Evolutionary conservation across 1,284 basidiomycete genomes (phyloP).

Genomic region (Pyrrhoderma noxium): DNA sequence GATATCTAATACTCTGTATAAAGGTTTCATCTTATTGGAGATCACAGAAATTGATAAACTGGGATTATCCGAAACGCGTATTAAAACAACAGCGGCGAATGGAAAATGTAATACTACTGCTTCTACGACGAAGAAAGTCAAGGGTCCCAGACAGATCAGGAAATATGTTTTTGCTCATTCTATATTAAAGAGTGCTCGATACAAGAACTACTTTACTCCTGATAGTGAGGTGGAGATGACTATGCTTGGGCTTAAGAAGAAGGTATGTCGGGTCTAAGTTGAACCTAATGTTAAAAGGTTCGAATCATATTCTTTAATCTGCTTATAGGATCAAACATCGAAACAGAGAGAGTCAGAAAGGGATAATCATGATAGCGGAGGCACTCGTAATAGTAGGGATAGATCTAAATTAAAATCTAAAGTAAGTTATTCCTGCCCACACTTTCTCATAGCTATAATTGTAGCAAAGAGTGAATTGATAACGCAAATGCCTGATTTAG

Average conservation of each 20-base stretch:
- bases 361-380: background rate
- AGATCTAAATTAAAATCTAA: background rate
- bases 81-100: constrained; percentile 29
- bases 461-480: no score
- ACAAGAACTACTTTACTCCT: constrained; percentile 63
- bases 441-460: constrained; percentile 1
- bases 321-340: constrained; percentile 11
- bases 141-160: constrained; percentile 45
- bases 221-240: constrained; percentile 49
- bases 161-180: constrained; percentile 50
- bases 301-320: constrained; percentile 17
- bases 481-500: no score
- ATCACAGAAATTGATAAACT: constrained; percentile 41
- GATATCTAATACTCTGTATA: background rate
- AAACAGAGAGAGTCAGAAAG: constrained; percentile 11
- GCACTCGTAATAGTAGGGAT: constrained; percentile 5
- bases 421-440: background rate
- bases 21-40: constrained; percentile 58
- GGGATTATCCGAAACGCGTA: constrained; percentile 38
- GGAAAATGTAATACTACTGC: no score
- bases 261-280: constrained; percentile 18
- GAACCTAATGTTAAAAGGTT: constrained; percentile 10
- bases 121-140: constrained; percentile 34
- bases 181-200: constrained; percentile 38
- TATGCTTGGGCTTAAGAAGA: constrained; percentile 41